A percentile compares a stretch with the other conserved stretches of the same genome.
phyloP scores from a whole-genome alignment of 495 filamentous ascomycete species.

The Aspergillus leporis region DNA sequence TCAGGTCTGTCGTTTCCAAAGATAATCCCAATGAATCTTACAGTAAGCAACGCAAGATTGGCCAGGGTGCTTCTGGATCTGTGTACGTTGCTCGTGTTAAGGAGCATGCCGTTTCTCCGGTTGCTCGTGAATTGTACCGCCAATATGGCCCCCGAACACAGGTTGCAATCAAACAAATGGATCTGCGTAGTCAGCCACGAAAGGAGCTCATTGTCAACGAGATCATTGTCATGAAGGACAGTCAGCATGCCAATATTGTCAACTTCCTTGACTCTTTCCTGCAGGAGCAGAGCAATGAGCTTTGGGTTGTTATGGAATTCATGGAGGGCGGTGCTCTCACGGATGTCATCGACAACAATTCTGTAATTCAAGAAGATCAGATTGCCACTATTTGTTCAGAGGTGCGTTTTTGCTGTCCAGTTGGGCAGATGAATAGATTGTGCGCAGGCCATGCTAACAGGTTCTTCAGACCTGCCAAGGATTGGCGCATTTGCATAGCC shows the following conservation, averaged over 20 bases:
- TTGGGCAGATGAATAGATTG: too few relatives aligned
- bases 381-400: constrained; percentile 96
- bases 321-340: constrained; percentile 98
- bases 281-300: constrained; percentile 84
- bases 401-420: constrained; percentile 51
- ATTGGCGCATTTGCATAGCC: constrained; percentile 86
- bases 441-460: constrained; percentile 32
- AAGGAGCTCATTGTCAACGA: constrained; percentile 99
- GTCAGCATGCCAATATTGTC: constrained; percentile 95
- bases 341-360: constrained; percentile 98
- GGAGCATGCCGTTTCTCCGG: constrained; percentile 64
- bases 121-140: constrained; percentile 66
- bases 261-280: constrained; percentile 98
- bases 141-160: constrained; percentile 71
- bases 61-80: constrained; percentile 94
- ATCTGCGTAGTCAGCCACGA: constrained; percentile 91
- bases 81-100: constrained; percentile 96
- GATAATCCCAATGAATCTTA: constrained; percentile 90
- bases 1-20: constrained; percentile 89
- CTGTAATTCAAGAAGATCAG: constrained; percentile 86
- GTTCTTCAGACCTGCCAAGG: constrained; percentile 85
- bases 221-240: constrained; percentile 99
- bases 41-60: constrained; percentile 98
- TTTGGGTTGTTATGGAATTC: constrained; percentile 99
- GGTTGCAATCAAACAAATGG: constrained; percentile 99